Evolutionary conservation across 352 stramenopile species (phyloP).

Genomic region (Thraustochytrium striatum): DNA sequence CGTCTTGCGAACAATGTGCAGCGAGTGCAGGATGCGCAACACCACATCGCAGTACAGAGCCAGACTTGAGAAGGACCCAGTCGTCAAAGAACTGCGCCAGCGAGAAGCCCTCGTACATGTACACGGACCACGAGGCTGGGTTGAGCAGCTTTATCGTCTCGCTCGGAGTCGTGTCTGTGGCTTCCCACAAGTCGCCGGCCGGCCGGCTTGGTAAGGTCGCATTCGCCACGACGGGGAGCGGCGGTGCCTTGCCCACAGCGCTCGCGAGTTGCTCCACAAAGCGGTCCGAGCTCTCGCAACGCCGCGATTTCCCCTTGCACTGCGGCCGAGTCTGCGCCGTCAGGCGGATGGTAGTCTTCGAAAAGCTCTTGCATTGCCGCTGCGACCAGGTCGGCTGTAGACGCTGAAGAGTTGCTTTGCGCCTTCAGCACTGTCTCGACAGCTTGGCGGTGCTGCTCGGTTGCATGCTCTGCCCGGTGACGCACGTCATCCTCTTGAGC

Average conservation of each 20-base stretch:
- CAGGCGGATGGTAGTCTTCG: conserved; percentile 6
- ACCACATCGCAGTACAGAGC: background rate
- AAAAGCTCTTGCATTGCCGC: background rate
- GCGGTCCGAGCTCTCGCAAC: too few species aligned
- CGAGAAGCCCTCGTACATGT: background rate
- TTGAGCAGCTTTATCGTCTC: background rate
- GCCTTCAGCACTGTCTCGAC: too few species aligned
- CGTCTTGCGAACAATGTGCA: background rate
- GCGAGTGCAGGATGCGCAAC: background rate
- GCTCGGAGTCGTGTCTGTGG: background rate
- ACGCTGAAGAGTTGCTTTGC: too few species aligned
- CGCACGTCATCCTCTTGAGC: background rate
- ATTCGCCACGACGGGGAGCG: too few species aligned
- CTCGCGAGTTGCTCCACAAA: background rate
- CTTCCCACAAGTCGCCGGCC: background rate
- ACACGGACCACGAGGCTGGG: conserved; percentile 18
- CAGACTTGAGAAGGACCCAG: background rate
- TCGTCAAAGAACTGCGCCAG: background rate
- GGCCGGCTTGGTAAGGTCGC: too few species aligned
- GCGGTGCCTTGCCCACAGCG: background rate
- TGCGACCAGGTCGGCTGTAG: too few species aligned
- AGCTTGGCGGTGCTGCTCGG: too few species aligned
- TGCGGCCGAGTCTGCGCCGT: background rate
- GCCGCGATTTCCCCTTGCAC: background rate
- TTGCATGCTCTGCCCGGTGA: too few species aligned